Conservation (phyloP, 495 filamentous ascomycete genomes). For the Penicillium riverlandense region DNA sequence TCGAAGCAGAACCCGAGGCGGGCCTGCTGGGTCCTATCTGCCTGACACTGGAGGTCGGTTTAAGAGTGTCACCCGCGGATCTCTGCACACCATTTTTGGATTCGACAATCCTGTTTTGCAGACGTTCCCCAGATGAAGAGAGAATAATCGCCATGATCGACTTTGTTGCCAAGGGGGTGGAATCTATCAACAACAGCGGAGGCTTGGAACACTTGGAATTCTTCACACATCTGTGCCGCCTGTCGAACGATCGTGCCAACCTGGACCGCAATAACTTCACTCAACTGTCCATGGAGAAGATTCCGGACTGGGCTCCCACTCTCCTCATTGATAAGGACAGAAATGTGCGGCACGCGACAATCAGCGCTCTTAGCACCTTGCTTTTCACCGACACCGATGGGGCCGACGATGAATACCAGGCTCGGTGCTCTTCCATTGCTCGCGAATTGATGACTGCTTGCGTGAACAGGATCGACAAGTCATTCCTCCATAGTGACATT, state of each 20-base stretch:
- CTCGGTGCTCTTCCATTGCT: conserved; percentile 18
- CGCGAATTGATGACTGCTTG: conserved; percentile 29
- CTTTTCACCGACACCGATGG: conserved; percentile 38
- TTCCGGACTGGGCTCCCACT: conserved; percentile 61
- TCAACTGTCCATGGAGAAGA: conserved; percentile 40
- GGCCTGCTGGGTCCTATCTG: conserved; percentile 33
- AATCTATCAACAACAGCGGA: conserved; percentile 48
- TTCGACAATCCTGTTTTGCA: conserved; percentile 44
- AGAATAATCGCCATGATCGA: conserved; percentile 38
- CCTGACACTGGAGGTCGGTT: conserved; percentile 42
- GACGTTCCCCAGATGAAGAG: conserved; percentile 25
- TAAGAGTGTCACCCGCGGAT: conserved; percentile 50
- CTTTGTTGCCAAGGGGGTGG: conserved; percentile 47
- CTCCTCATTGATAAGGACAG: conserved; percentile 57
- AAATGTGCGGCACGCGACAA: conserved; percentile 44
- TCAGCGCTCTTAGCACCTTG: conserved; percentile 49
- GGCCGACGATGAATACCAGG: conserved; percentile 16
- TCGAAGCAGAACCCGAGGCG: conserved; percentile 39
- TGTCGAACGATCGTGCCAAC: conserved; percentile 32
- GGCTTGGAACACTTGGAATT: conserved; percentile 54
- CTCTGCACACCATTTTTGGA: conserved; percentile 47
- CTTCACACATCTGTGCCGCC: conserved; percentile 38
- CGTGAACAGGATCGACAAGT: conserved; percentile 24
- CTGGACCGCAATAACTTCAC: conserved; percentile 29
- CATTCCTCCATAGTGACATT: conserved; percentile 17